Evolutionary conservation across 257 asterid genomes (phyloP).

Genomic region (Misopates orontium): DNA sequence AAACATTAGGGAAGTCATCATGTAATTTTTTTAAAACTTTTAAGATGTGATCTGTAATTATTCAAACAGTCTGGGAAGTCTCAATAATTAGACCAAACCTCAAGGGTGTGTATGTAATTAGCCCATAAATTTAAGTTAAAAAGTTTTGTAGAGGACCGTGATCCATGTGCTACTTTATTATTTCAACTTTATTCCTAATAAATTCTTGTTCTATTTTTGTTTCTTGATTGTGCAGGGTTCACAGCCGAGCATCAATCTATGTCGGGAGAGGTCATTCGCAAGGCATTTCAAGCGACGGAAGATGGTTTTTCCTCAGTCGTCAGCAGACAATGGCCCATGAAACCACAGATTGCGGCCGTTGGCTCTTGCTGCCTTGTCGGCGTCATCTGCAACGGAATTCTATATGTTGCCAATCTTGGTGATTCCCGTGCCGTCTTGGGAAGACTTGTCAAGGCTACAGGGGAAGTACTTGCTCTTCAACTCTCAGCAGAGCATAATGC

Average conservation of each 20-base stretch:
- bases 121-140: not conserved
- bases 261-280: conserved; percentile 33
- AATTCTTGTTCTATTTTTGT: not conserved
- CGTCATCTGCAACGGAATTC: conserved; percentile 17
- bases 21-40: not conserved
- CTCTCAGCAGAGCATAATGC: conserved; percentile 39
- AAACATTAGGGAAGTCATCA: too few relatives aligned
- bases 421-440: conserved; percentile 38
- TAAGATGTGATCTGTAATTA: not conserved
- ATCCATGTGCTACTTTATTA: too few relatives aligned
- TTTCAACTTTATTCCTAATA: not conserved
- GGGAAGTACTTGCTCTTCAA: conserved; percentile 28
- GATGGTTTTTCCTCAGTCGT: conserved; percentile 32
- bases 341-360: conserved; percentile 37
- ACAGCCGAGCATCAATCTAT: conserved; percentile 27
- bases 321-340: conserved; percentile 25
- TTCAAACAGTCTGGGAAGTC: not conserved
- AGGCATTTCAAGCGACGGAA: conserved; percentile 37
- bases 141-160: not conserved
- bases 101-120: not conserved
- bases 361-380: conserved; percentile 34
- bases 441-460: conserved; percentile 23
- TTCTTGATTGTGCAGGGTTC: conserved; percentile 15
- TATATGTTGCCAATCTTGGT: conserved; percentile 29
- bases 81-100: not conserved